Evolutionary conservation across 768 basidiomycete genomes (phyloP), one percentile per base, ranked within the genome.

Genomic region (Clitopilus passeckerianus): DNA sequence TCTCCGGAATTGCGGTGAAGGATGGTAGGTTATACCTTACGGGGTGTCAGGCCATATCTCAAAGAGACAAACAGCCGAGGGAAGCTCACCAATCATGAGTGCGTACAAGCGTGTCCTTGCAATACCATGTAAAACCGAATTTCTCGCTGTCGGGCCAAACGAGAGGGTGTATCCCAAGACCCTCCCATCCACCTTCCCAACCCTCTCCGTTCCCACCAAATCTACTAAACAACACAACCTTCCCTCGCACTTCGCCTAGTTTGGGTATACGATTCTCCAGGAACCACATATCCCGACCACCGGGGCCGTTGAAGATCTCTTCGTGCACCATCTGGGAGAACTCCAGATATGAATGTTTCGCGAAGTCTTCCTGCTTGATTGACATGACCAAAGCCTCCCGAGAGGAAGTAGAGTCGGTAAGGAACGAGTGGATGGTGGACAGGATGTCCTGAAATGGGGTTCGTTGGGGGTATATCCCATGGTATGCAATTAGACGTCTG

Each of bases 141-240:
- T 82, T 85, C 34, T 71, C 74, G 64, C 85, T 91, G 72, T 97
- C 87, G 0, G 93, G 93, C 95, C 95, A 98, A 1, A 73, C 76
- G 0, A 82, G 83, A 5, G 95, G 93, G 65, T 93, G 91, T n/a
- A 98, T 90, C 0, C 95, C 95, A 61, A 94, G 74, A 1, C 86
- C 90, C 55, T 89, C 83, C 8, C 81, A 63, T 2, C 83, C 86
- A 20, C 78, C 77, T 63, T 87, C 81, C 93, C 92, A 94, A 0
- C 80, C 87, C 8, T 73, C 73, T 2, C 85, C 83, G 62, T 86
- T 77, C 0, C 80, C 84, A 0, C 91, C 90, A 66, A 97, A 97
- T 18, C 95, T 84, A 63, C 90, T 93, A 67, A 96, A 85, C 77
- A 98, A 71, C 33, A 97, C 80, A 8, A 86, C 86, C 72, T 88